Evolutionary conservation across 1,284 basidiomycete genomes (phyloP).

Genomic region (Ceratobasidium sp.): DNA sequence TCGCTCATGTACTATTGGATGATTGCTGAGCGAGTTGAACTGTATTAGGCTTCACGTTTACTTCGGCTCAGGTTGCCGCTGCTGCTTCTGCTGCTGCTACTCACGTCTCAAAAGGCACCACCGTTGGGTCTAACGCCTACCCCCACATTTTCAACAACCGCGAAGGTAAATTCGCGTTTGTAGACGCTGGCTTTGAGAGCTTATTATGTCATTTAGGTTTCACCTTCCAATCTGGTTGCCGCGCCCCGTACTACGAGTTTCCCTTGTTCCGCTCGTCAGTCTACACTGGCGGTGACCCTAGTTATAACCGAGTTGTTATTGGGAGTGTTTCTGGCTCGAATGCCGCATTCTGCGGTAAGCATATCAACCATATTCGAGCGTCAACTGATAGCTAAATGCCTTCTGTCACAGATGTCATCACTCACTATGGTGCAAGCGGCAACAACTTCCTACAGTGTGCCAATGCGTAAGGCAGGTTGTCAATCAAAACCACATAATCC

Average conservation of each 20-base stretch:
- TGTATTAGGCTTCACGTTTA: constrained; percentile 31
- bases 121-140: constrained; percentile 29
- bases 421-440: constrained; percentile 36
- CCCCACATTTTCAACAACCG: constrained; percentile 41
- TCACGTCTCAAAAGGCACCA: constrained; percentile 10
- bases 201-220: constrained; percentile 11
- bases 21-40: background rate
- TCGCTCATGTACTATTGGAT: background rate
- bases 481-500: no score
- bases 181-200: no score
- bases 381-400: background rate
- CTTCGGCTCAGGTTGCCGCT: constrained; percentile 35
- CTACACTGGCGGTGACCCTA: constrained; percentile 42
- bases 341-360: constrained; percentile 37
- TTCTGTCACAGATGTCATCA: constrained; percentile 17
- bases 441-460: constrained; percentile 43
- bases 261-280: constrained; percentile 17
- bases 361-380: background rate
- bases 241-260: constrained; percentile 33
- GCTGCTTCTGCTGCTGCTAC: constrained; percentile 29
- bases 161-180: constrained; percentile 12
- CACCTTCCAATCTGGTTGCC: constrained; percentile 33
- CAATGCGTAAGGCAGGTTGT: constrained; percentile 15
- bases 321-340: constrained; percentile 37
- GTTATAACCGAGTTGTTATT: constrained; percentile 37